A percentile compares a stretch with the other conserved stretches of the same genome.
These are phyloP conservation scores for Debaryomyces tyrocola DNA, from an alignment of 805 yeast species.

Conservation along the genomic window DNA sequence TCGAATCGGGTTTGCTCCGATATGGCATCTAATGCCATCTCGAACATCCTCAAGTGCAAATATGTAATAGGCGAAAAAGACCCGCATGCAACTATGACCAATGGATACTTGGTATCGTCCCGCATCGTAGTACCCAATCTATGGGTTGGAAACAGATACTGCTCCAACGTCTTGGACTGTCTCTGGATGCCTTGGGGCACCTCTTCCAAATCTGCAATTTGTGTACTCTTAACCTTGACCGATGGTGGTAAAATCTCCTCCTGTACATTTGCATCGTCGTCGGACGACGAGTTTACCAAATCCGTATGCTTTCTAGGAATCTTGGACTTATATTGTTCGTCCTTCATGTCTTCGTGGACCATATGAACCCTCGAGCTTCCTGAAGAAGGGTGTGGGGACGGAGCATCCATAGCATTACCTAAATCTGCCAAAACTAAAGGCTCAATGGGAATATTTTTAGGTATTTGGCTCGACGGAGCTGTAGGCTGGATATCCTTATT, in stretches of 20 bases:
- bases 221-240: conserved; percentile 51
- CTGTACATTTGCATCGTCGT: conserved; percentile 27
- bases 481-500: conserved; percentile 61
- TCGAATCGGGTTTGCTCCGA: conserved; percentile 91
- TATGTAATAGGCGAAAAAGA: conserved; percentile 96
- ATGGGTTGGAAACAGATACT: conserved; percentile 85
- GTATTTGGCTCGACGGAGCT: conserved; percentile 68
- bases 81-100: conserved; percentile 96
- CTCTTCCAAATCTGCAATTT: conserved; percentile 92
- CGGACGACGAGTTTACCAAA: conserved; percentile 45
- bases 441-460: conserved; percentile 73
- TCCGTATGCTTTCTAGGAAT: conserved; percentile 61
- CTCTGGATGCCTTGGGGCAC: conserved; percentile 93
- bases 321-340: conserved; percentile 28
- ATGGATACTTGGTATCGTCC: conserved; percentile 79
- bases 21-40: conserved; percentile 95
- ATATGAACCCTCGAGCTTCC: conserved; percentile 2
- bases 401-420: conserved; percentile 71
- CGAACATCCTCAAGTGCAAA: conserved; percentile 94
- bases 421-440: conserved; percentile 76
- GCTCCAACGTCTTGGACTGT: conserved; percentile 70
- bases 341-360: conserved; percentile 9
- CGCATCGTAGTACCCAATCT: conserved; percentile 67
- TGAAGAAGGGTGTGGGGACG: conserved; percentile 52
- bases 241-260: conserved; percentile 35